Evolutionary conservation across 2,329 filamentous ascomycete species (phyloP).

Genomic region (Pseudogymnoascus sp.): DNA sequence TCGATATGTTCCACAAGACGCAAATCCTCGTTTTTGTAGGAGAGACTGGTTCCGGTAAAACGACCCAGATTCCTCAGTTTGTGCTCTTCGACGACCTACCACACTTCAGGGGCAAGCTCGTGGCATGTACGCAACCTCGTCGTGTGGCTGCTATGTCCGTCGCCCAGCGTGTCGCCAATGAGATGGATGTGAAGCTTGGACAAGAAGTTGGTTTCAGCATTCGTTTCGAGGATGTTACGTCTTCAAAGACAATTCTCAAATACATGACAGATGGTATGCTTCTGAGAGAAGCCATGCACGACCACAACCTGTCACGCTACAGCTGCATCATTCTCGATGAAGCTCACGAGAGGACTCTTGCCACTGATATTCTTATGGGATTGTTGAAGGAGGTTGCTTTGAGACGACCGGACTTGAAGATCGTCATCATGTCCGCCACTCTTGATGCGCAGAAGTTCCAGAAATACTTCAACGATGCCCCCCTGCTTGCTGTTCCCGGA

Average conservation of each 20-base stretch:
- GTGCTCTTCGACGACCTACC: constrained; percentile 95
- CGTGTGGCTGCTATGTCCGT: constrained; percentile 98
- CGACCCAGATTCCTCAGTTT: constrained; percentile 97
- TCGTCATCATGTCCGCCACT: constrained; percentile 98
- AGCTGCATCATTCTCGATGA: constrained; percentile 98
- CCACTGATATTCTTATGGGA: constrained; percentile 96
- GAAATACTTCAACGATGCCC: constrained; percentile 91
- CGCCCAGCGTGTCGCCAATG: constrained; percentile 92
- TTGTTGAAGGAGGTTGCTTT: constrained; percentile 82
- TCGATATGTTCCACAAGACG: constrained; percentile 83
- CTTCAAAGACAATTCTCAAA: constrained; percentile 84
- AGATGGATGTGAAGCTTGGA: constrained; percentile 88
- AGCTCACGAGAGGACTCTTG: constrained; percentile 93
- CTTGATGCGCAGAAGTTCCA: constrained; percentile 98
- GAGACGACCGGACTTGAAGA: constrained; percentile 83
- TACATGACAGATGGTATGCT: constrained; percentile 99
- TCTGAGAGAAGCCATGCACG: constrained; percentile 90
- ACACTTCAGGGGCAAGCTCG: constrained; percentile 75
- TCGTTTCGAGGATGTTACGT: constrained; percentile 93
- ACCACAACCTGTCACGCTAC: constrained; percentile 84
- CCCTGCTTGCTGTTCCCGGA: constrained; percentile 86
- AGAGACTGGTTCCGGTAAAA: constrained; percentile 98
- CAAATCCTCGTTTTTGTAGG: constrained; percentile 98
- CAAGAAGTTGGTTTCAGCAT: constrained; percentile 98
- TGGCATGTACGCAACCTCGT: constrained; percentile 95